A percentile compares a stretch with the other conserved stretches of the same genome.
phyloP scores from a whole-genome alignment of 2,329 filamentous ascomycete genomes.

The Aureobasidium sp. region DNA sequence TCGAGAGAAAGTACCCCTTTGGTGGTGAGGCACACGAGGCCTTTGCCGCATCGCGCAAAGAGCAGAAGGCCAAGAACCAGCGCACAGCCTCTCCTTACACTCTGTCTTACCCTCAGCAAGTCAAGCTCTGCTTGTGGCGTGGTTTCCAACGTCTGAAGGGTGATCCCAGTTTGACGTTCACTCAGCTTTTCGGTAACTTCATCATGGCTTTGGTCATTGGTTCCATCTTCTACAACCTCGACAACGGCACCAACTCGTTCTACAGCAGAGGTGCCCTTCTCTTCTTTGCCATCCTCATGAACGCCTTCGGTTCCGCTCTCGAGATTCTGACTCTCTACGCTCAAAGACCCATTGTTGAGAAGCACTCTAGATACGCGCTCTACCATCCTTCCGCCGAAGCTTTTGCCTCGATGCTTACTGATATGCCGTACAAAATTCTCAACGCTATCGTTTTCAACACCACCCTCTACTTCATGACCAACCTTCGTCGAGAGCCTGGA shows the following conservation, averaged over 20 bases:
- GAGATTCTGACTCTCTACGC: constrained; percentile 83
- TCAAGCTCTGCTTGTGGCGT: constrained; percentile 72
- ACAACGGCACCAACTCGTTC: constrained; percentile 61
- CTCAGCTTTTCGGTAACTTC: constrained; percentile 63
- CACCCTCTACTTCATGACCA: constrained; percentile 79
- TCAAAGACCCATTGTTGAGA: constrained; percentile 87
- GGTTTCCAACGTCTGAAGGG: constrained; percentile 70
- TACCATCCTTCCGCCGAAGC: constrained; percentile 88
- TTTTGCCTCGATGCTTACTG: constrained; percentile 76
- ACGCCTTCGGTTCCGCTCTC: constrained; percentile 72
- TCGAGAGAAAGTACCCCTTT: constrained; percentile 40
- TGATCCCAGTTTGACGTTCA: constrained; percentile 68
- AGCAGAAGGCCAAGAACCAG: constrained; percentile 41
- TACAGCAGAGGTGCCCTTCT: constrained; percentile 71
- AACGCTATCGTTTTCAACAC: constrained; percentile 73
- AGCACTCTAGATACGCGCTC: constrained; percentile 76
- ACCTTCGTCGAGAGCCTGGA: constrained; percentile 64
- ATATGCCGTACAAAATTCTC: constrained; percentile 74
- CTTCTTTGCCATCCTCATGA: constrained; percentile 83
- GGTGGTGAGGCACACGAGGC: constrained; percentile 39
- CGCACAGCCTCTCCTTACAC: constrained; percentile 70
- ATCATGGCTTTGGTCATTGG: constrained; percentile 71
- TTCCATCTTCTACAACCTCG: constrained; percentile 73
- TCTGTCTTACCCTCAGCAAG: constrained; percentile 67
- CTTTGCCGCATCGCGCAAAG: constrained; percentile 41